Conservation (phyloP, 495 filamentous ascomycete species). For the Daldinia vernicosa region DNA sequence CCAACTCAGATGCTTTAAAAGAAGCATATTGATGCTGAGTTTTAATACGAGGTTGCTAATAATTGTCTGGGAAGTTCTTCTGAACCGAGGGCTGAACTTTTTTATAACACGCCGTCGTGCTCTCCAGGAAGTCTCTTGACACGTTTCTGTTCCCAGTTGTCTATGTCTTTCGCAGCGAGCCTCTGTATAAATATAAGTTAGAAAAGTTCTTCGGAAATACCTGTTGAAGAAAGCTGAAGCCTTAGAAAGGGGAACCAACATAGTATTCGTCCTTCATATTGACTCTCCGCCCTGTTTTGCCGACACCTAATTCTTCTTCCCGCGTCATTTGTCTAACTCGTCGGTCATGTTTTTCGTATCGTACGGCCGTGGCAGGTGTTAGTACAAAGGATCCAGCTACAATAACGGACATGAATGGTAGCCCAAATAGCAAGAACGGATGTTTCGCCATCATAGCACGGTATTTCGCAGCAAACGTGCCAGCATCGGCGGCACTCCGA, state of each 20-base stretch:
- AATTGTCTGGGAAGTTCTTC: background rate
- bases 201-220: conserved; percentile 1
- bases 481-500: conserved; percentile 63
- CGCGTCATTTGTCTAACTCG: conserved; percentile 81
- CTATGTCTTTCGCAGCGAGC: conserved; percentile 88
- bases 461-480: conserved; percentile 79
- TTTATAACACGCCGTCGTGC: conserved; percentile 81
- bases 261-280: conserved; percentile 94
- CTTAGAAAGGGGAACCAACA: conserved; percentile 60
- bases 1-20: background rate
- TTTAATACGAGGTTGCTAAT: background rate
- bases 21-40: background rate
- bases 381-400: conserved; percentile 95
- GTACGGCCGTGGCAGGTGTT: conserved; percentile 89
- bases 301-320: conserved; percentile 85
- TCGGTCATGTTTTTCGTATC: conserved; percentile 91
- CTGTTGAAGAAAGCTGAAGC: background rate
- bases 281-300: conserved; percentile 72
- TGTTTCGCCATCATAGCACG: conserved; percentile 72
- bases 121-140: conserved; percentile 89
- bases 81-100: background rate
- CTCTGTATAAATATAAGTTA: conserved; percentile 60
- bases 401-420: conserved; percentile 93
- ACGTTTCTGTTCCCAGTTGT: conserved; percentile 95
- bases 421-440: conserved; percentile 92